Evolutionary conservation across 1,284 basidiomycete species (phyloP).

Genomic region (Phellopilus nigrolimitatus): DNA sequence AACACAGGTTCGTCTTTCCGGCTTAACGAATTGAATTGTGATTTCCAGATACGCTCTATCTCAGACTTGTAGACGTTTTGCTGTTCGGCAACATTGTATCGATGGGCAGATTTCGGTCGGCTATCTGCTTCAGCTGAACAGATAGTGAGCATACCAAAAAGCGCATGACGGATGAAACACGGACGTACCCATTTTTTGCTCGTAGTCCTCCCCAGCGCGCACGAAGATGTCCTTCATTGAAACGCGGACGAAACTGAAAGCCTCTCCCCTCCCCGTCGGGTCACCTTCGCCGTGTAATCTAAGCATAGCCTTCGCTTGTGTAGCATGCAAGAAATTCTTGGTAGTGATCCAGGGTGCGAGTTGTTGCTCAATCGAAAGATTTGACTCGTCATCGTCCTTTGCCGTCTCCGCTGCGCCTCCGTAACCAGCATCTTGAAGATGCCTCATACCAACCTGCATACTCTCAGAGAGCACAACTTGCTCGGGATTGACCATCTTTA

Average conservation of each 20-base stretch:
- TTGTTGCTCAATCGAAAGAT: conserved; percentile 92
- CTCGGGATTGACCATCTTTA: conserved; percentile 92
- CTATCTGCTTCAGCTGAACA: conserved; percentile 80
- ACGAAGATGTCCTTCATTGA: conserved; percentile 99
- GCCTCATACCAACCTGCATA: conserved; percentile 97
- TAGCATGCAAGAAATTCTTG: conserved; percentile 95
- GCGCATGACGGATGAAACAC: not conserved
- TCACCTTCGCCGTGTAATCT: conserved; percentile 96
- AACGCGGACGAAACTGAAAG: conserved; percentile 94
- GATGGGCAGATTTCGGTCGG: conserved; percentile 83
- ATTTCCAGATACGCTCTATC: conserved; percentile 96
- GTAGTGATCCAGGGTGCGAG: conserved; percentile 99
- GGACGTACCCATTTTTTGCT: conserved; percentile 76
- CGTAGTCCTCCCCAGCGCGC: conserved; percentile 92
- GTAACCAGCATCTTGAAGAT: conserved; percentile 93
- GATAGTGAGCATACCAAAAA: not conserved
- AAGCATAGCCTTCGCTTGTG: conserved; percentile 96
- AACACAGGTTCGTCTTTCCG: conserved; percentile 82
- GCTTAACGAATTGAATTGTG: conserved; percentile 80
- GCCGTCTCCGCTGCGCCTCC: conserved; percentile 82
- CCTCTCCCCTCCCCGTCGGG: conserved; percentile 92
- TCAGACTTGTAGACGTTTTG: conserved; percentile 96
- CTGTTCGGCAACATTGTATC: conserved; percentile 94
- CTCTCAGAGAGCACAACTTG: conserved; percentile 92
- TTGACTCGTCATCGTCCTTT: conserved; percentile 80